phyloP scores from a whole-genome alignment of 805 yeast species.

The Myxozyma geophila region DNA sequence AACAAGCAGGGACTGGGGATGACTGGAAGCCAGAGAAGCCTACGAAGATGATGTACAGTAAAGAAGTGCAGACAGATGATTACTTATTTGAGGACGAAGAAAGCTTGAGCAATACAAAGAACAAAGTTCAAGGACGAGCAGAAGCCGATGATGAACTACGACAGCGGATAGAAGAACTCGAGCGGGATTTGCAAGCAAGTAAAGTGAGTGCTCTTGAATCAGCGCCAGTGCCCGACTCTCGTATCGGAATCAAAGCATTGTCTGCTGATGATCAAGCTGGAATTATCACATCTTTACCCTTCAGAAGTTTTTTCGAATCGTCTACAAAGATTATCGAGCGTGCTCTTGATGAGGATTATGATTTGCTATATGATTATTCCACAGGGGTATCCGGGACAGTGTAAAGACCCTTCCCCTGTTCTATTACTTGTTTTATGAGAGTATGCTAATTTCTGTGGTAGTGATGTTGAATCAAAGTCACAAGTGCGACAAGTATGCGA shows the following conservation, averaged over 20 bases:
- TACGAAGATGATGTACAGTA: conserved; percentile 37
- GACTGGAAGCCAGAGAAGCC: not conserved
- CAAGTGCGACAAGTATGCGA: conserved; percentile 34
- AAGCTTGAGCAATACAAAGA: not conserved
- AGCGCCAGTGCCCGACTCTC: not conserved
- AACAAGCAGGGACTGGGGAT: not conserved
- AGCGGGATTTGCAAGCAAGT: not conserved
- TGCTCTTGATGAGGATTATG: conserved; percentile 42
- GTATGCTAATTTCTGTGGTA: not conserved
- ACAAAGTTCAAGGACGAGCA: not conserved
- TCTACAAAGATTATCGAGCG: conserved; percentile 44
- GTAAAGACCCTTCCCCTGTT: not conserved
- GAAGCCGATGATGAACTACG: conserved; percentile 11
- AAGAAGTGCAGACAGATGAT: conserved; percentile 42
- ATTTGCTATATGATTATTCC: conserved; percentile 43
- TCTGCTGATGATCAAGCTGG: conserved; percentile 3
- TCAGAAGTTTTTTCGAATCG: conserved; percentile 14
- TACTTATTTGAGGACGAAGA: not conserved
- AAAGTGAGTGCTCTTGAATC: not conserved
- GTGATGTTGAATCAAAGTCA: conserved; percentile 25
- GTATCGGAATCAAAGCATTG: not conserved
- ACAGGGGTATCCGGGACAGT: conserved; percentile 7
- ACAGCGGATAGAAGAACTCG: conserved; percentile 21
- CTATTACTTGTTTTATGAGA: not conserved
- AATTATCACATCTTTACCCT: conserved; percentile 3